Evolutionary conservation across 257 asterid species (phyloP).

Genomic region (Scutellaria barbata): DNA sequence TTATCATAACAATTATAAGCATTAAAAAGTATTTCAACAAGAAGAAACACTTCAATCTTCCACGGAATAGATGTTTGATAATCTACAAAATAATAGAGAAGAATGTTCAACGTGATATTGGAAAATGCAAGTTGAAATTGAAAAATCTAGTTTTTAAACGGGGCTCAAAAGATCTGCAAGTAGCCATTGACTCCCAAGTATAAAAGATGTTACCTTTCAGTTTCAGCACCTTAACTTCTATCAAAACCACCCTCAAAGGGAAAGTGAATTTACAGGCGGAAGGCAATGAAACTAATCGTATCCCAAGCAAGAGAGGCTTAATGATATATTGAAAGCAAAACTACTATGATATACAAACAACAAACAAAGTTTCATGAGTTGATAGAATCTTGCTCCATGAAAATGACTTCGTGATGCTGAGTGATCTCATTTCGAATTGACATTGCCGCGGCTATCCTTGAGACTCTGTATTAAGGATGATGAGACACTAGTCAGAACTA

Average conservation of each 20-base stretch:
- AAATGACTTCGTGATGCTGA: not conserved
- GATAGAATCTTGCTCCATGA: not conserved
- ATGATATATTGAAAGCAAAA: constrained; percentile 15
- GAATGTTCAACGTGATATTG: too few species aligned
- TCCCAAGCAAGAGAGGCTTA: constrained; percentile 13
- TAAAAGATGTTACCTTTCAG: not conserved
- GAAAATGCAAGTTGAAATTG: too few species aligned
- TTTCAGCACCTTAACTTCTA: constrained; percentile 20
- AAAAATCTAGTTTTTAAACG: not conserved
- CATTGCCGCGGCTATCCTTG: constrained; percentile 42
- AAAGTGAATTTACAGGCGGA: constrained; percentile 26
- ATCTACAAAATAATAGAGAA: too few species aligned
- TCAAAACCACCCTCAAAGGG: constrained; percentile 6
- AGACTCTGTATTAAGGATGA: constrained; percentile 38
- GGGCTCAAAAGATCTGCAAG: not conserved
- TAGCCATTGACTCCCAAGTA: not conserved
- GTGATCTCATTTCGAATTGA: constrained; percentile 44
- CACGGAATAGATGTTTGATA: too few species aligned
- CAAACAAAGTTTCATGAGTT: not conserved
- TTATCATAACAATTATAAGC: too few species aligned
- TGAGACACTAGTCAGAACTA: not conserved
- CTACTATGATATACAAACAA: constrained; percentile 31
- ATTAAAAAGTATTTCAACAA: too few species aligned
- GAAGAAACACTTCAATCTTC: too few species aligned
- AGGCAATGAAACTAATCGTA: constrained; percentile 2